phyloP scores from a whole-genome alignment of 2,329 filamentous ascomycete genomes.

The Microcyclosporella mali region DNA sequence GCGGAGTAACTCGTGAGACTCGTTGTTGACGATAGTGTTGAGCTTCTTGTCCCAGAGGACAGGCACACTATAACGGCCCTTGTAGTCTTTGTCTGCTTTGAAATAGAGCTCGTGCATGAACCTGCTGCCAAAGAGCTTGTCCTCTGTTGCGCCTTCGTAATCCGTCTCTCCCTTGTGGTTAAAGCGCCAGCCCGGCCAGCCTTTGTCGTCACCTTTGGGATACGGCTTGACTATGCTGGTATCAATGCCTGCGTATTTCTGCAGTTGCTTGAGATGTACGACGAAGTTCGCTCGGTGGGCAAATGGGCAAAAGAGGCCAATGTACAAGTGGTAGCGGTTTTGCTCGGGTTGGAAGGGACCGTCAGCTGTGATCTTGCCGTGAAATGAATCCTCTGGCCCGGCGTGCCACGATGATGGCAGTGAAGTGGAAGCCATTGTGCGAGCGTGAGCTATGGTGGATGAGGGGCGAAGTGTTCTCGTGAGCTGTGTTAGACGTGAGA shows the following conservation, averaged over 20 bases:
- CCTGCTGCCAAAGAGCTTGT: constrained; percentile 51
- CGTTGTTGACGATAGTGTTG: constrained; percentile 55
- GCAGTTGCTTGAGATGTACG: constrained; percentile 53
- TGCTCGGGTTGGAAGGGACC: constrained; percentile 47
- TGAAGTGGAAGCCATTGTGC: constrained; percentile 4
- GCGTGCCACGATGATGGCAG: constrained; percentile 26
- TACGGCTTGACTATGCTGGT: constrained; percentile 58
- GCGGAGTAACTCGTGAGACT: constrained; percentile 53
- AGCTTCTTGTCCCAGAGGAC: constrained; percentile 57
- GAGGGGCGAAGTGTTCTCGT: constrained; percentile 1
- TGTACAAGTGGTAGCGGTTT: constrained; percentile 51
- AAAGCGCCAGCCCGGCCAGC: constrained; percentile 60
- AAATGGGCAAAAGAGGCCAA: constrained; percentile 60
- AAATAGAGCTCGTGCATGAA: constrained; percentile 60
- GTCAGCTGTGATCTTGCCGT: constrained; percentile 44
- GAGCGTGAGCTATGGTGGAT: not conserved
- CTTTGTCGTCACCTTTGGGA: constrained; percentile 58
- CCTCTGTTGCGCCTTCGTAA: constrained; percentile 50
- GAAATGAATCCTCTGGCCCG: constrained; percentile 43
- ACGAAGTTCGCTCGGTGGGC: constrained; percentile 56
- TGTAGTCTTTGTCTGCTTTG: constrained; percentile 53
- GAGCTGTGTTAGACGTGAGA: constrained; percentile 4
- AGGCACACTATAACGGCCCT: constrained; percentile 56
- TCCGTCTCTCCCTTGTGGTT: constrained; percentile 39
- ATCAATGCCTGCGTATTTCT: constrained; percentile 43